Evolutionary conservation across 208 protist genomes (phyloP).

Genomic region (Trypanosoma melophagium): DNA sequence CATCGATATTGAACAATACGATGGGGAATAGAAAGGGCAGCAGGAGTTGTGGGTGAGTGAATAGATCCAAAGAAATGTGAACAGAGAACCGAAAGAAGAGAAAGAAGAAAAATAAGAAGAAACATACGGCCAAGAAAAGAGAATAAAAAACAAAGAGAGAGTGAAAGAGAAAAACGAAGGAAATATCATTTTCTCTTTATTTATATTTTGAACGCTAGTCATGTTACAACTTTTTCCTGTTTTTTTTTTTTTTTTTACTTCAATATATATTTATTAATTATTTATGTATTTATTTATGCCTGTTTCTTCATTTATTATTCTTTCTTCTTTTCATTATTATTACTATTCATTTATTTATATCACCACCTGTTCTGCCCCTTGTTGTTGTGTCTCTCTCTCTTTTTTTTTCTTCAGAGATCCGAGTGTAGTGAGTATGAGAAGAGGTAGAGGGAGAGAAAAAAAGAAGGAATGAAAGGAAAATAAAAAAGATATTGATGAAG

Average conservation of each 20-base stretch:
- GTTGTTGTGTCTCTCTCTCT: no score
- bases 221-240: slow-evolving; percentile 1
- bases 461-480: slow-evolving; percentile 6
- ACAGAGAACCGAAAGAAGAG: neutral
- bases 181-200: slow-evolving; percentile 6
- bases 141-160: neutral
- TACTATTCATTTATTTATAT: no score
- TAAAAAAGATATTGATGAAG: neutral
- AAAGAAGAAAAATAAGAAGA: neutral
- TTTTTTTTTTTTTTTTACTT: slow-evolving; percentile 9
- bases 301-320: slow-evolving; percentile 5
- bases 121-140: neutral
- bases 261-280: neutral
- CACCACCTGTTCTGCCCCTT: no score
- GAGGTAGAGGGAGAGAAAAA: no score
- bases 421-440: no score
- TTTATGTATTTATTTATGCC: neutral
- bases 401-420: no score
- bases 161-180: slow-evolving; percentile 7
- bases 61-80: neutral
- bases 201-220: neutral
- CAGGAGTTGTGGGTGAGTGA: no score
- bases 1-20: no score
- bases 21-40: no score
- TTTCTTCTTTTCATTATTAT: neutral